Percentiles rank a stretch among this genome's conserved stretches.
These are phyloP conservation scores for Coffea humblotiana DNA, from an alignment of 305 asterid species.

Conservation along the genomic window DNA sequence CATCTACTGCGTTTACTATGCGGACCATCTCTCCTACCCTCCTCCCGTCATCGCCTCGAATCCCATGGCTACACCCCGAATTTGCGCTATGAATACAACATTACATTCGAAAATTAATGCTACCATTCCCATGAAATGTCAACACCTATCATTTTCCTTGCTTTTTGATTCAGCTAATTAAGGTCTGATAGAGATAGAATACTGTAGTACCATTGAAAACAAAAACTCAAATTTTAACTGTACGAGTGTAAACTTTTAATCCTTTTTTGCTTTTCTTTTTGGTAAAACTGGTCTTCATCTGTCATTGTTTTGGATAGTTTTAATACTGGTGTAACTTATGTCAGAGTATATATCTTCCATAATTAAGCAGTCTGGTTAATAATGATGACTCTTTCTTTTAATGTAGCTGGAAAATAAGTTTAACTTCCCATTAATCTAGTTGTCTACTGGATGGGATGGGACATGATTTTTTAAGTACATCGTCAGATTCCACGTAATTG, in stretches of 20 bases:
- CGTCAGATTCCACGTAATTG: not conserved
- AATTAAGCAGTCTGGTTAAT: not conserved
- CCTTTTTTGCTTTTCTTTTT: not conserved
- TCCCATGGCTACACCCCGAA: not conserved
- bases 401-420: not conserved
- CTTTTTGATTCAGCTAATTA: not conserved
- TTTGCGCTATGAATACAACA: constrained; percentile 8
- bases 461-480: not conserved
- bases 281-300: not conserved
- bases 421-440: not conserved
- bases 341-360: too few relatives aligned
- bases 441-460: not conserved
- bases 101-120: not conserved
- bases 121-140: not conserved
- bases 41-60: too few relatives aligned
- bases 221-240: not conserved
- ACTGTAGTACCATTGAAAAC: not conserved
- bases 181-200: not conserved
- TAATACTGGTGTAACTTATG: too few relatives aligned
- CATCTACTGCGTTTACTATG: not conserved
- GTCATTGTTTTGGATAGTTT: not conserved
- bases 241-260: not conserved
- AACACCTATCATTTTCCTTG: constrained; percentile 7
- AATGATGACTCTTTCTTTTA: too few relatives aligned
- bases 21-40: not conserved